phyloP scores from a whole-genome alignment of 768 basidiomycete species.

The Tulasnella sp. region DNA sequence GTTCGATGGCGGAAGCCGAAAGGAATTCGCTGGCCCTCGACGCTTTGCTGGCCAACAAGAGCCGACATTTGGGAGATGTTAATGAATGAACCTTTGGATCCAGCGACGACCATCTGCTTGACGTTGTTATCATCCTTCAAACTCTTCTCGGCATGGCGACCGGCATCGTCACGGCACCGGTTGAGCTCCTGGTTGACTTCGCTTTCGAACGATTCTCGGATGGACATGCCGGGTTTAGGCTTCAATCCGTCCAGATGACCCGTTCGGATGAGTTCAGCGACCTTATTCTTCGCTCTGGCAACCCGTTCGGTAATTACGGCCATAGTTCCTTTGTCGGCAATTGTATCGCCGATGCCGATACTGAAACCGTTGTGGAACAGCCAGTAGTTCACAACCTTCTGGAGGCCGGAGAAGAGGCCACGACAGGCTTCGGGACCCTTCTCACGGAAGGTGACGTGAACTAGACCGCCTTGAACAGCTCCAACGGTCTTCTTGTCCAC shows the following conservation, averaged over 20 bases:
- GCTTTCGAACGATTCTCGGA: constrained; percentile 97
- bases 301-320: constrained; percentile 78
- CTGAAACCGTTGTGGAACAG: constrained; percentile 98
- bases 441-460: constrained; percentile 96
- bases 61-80: constrained; percentile 99
- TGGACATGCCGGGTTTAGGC: constrained; percentile 95
- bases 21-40: constrained; percentile 96
- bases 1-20: constrained; percentile 98
- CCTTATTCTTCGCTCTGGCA: constrained; percentile 70
- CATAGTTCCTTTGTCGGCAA: constrained; percentile 90
- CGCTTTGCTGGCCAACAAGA: constrained; percentile 96
- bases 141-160: constrained; percentile 94
- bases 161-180: constrained; percentile 89
- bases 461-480: constrained; percentile 86
- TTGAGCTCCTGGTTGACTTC: constrained; percentile 88
- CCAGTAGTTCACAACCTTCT: constrained; percentile 97
- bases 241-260: constrained; percentile 85
- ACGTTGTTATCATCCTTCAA: constrained; percentile 99
- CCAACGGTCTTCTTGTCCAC: constrained; percentile 99
- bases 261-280: constrained; percentile 72
- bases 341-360: constrained; percentile 98
- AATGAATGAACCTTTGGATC: constrained; percentile 98
- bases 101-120: constrained; percentile 99
- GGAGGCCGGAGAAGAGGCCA: constrained; percentile 86
- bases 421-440: constrained; percentile 91